These are phyloP conservation scores for Tetrahymena thermophila DNA, from an alignment of 73 alveolate genomes.

Conservation along the genomic window DNA sequence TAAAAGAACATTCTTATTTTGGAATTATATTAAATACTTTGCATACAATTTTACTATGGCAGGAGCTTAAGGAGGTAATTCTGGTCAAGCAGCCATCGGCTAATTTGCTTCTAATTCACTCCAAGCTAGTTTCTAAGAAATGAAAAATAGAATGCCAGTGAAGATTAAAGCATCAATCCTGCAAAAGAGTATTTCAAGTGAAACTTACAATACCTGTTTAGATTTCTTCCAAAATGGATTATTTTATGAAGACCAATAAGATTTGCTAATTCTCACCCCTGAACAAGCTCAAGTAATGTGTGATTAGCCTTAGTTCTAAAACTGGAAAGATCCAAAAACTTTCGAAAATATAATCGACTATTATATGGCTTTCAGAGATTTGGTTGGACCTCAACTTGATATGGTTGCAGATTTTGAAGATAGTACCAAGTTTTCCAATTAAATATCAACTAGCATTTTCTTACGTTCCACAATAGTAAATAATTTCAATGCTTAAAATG, in stretches of 20 bases:
- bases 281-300: background rate
- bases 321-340: background rate
- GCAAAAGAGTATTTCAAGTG: background rate
- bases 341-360: background rate
- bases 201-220: background rate
- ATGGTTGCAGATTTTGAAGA: background rate
- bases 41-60: background rate
- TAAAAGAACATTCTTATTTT: background rate
- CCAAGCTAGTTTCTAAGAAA: background rate
- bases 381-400: background rate
- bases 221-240: background rate
- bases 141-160: background rate
- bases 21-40: background rate
- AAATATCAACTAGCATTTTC: background rate
- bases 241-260: background rate
- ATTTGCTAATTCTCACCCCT: background rate
- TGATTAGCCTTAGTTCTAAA: background rate
- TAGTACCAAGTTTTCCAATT: background rate
- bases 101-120: background rate
- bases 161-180: background rate
- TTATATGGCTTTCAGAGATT: background rate
- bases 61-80: background rate
- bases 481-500: background rate
- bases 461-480: background rate
- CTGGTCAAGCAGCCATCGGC: conserved; percentile 1